Evolutionary conservation across 2,329 filamentous ascomycete genomes (phyloP).

Genomic region (Teratosphaeria epicoccoides): DNA sequence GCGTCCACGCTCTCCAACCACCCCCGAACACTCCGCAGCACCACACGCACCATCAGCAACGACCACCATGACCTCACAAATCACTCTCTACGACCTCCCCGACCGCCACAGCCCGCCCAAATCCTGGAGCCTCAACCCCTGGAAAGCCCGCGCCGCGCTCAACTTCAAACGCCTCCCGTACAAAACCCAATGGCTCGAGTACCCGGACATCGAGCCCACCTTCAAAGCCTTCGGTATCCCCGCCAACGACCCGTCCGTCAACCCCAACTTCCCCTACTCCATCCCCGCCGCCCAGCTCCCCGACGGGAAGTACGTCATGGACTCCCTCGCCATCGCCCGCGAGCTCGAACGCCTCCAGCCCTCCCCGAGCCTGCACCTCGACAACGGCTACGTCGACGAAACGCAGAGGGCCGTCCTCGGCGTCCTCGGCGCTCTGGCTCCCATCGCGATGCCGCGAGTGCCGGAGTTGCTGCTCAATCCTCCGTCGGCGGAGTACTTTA

Average conservation of each 20-base stretch:
- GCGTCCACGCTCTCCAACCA: neutral
- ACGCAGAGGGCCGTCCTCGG: conserved; percentile 31
- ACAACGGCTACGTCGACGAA: conserved; percentile 38
- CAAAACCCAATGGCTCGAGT: conserved; percentile 59
- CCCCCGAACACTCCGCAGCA: neutral
- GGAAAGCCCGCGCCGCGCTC: conserved; percentile 57
- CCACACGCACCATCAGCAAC: neutral
- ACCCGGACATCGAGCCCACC: conserved; percentile 49
- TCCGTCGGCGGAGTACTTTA: conserved; percentile 45
- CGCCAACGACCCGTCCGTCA: conserved; percentile 28
- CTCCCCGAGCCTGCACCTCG: conserved; percentile 46
- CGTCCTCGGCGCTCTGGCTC: conserved; percentile 29
- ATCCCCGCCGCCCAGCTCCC: conserved; percentile 47
- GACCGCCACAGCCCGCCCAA: conserved; percentile 36
- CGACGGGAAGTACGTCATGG: conserved; percentile 52
- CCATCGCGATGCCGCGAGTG: conserved; percentile 40
- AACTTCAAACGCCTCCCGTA: conserved; percentile 61
- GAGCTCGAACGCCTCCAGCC: conserved; percentile 51
- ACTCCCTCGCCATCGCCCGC: conserved; percentile 50
- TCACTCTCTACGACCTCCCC: conserved; percentile 54
- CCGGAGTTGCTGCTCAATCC: conserved; percentile 43
- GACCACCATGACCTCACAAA: conserved; percentile 17
- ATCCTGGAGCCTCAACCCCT: conserved; percentile 58
- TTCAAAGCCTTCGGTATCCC: conserved; percentile 43
- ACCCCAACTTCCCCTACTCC: conserved; percentile 37